These are phyloP conservation scores for Cokeromyces recurvatus DNA, from an alignment of 371 early-diverging fungal species.

Conservation along the genomic window DNA sequence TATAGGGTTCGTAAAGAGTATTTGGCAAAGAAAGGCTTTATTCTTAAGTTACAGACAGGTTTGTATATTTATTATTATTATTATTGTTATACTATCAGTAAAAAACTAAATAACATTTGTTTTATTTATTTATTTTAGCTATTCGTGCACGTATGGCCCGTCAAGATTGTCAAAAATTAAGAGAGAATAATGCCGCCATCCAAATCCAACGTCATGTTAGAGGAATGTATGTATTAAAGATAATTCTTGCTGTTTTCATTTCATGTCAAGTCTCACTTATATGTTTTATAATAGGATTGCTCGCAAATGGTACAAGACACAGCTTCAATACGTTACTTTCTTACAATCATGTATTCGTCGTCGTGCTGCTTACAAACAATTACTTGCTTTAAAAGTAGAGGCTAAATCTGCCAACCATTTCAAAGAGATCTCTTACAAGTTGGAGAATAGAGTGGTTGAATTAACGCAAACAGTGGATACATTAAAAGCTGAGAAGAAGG, in stretches of 20 bases:
- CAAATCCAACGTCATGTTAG: constrained; percentile 66
- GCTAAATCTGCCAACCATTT: constrained; percentile 86
- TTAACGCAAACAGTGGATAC: constrained; percentile 76
- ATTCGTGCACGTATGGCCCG: constrained; percentile 58
- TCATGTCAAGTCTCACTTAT: not conserved
- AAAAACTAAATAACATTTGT: not conserved
- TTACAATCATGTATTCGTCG: constrained; percentile 84
- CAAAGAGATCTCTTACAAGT: constrained; percentile 85
- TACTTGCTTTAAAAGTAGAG: constrained; percentile 68
- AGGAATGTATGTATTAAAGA: constrained; percentile 47
- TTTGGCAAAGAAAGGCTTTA: constrained; percentile 25
- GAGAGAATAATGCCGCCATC: constrained; percentile 62
- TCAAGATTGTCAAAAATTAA: constrained; percentile 29
- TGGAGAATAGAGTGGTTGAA: constrained; percentile 94
- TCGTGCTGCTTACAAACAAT: constrained; percentile 59
- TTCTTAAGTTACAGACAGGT: constrained; percentile 39
- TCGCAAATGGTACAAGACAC: constrained; percentile 54
- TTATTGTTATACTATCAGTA: no score
- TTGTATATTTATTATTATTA: no score
- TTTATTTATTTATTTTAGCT: constrained; percentile 7
- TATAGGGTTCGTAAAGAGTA: constrained; percentile 58
- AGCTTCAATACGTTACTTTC: constrained; percentile 55
- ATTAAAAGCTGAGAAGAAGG: constrained; percentile 64
- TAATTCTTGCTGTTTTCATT: not conserved
- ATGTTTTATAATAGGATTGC: constrained; percentile 3